phyloP scores from a whole-genome alignment of 2,329 filamentous ascomycete genomes.

The Ophiocordyceps polyrhachis-furcata region DNA sequence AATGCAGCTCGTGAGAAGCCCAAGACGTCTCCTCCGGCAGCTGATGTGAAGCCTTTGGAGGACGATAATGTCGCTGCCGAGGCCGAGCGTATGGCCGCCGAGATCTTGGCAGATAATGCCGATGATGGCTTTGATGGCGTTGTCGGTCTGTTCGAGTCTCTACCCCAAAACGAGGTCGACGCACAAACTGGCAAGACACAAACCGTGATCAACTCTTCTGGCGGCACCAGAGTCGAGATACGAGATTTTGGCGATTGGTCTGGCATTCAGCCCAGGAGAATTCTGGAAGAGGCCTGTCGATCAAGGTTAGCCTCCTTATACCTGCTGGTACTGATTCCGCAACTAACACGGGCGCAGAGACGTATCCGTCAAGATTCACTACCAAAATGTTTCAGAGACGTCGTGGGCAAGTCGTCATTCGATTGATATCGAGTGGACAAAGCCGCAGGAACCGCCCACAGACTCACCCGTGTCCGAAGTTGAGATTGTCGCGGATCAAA shows the following conservation, averaged over 20 bases:
- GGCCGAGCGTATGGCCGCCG: slow-evolving; percentile 38
- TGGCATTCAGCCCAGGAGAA: slow-evolving; percentile 55
- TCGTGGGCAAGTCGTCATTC: slow-evolving; percentile 60
- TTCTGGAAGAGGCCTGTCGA: slow-evolving; percentile 76
- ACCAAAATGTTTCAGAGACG: slow-evolving; percentile 51
- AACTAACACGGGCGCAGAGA: slow-evolving; percentile 32
- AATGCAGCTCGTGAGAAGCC: slow-evolving; percentile 7
- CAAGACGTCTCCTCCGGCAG: slow-evolving; percentile 8
- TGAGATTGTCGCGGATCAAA: slow-evolving; percentile 26
- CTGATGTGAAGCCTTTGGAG: slow-evolving; percentile 11
- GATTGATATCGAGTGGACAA: slow-evolving; percentile 62
- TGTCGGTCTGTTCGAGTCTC: slow-evolving; percentile 32
- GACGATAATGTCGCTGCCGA: slow-evolving; percentile 29
- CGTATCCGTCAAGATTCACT: slow-evolving; percentile 45
- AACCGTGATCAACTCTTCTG: slow-evolving; percentile 31
- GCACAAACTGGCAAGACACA: slow-evolving; percentile 36
- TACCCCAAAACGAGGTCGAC: slow-evolving; percentile 43
- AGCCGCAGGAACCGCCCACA: slow-evolving; percentile 37
- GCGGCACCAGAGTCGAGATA: slow-evolving; percentile 40
- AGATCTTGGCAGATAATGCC: slow-evolving; percentile 34
- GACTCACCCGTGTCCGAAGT: slow-evolving; percentile 17
- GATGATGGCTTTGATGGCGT: slow-evolving; percentile 36
- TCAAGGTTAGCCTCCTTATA: slow-evolving; percentile 37
- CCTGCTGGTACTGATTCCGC: slow-evolving; percentile 2
- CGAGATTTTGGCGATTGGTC: slow-evolving; percentile 72